phyloP scores from a whole-genome alignment of 805 yeast genomes.

The Candida maris region DNA sequence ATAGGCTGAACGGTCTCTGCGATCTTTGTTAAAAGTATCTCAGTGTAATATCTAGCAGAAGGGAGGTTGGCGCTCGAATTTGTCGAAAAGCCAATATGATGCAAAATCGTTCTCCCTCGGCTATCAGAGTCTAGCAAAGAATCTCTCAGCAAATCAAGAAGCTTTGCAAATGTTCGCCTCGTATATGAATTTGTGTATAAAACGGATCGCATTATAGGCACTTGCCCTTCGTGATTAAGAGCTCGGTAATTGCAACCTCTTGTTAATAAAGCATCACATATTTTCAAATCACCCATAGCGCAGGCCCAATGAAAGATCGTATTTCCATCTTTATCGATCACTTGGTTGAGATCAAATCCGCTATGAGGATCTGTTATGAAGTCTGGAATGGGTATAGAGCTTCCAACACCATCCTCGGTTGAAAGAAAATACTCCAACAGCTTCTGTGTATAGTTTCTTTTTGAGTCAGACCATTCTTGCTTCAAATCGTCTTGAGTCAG shows the following conservation, averaged over 20 bases:
- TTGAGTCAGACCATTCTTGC: constrained; percentile 25
- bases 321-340: constrained; percentile 92
- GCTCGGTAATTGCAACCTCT: constrained; percentile 69
- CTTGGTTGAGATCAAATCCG: constrained; percentile 67
- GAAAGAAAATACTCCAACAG: constrained; percentile 52
- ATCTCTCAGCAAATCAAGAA: constrained; percentile 71
- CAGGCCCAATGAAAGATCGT: constrained; percentile 98
- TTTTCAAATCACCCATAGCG: constrained; percentile 80
- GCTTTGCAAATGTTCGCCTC: constrained; percentile 71
- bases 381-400: constrained; percentile 47
- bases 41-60: constrained; percentile 80
- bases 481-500: constrained; percentile 1
- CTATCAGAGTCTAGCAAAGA: constrained; percentile 77
- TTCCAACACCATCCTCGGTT: constrained; percentile 45
- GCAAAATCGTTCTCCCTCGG: constrained; percentile 73
- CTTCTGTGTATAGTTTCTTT: constrained; percentile 41
- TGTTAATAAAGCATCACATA: constrained; percentile 69
- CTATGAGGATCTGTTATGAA: constrained; percentile 61
- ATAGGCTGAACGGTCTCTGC: constrained; percentile 55
- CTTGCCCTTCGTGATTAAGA: constrained; percentile 71
- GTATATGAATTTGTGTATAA: constrained; percentile 86
- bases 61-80: constrained; percentile 65
- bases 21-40: constrained; percentile 68
- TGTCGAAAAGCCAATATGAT: constrained; percentile 74
- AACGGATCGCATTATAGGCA: constrained; percentile 81